These are phyloP conservation scores for Trichosanthes cucumerina DNA, from an alignment of 306 rosid species.

Conservation along the genomic window DNA sequence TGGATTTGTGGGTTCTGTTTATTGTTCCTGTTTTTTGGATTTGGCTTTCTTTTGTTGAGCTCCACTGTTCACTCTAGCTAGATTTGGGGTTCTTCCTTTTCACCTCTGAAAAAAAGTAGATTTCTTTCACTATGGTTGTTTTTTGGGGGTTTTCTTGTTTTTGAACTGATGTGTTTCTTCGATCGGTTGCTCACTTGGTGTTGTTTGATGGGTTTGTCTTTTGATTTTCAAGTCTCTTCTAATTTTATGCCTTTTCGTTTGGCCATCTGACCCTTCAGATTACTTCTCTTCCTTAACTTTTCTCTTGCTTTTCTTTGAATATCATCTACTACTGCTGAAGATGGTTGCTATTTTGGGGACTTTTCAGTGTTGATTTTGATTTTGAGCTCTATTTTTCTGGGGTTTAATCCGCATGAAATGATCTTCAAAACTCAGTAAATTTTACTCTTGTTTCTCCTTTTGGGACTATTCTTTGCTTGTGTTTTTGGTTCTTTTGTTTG, in stretches of 20 bases:
- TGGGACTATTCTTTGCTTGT: slow-evolving; percentile 8
- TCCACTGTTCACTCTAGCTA: neutral
- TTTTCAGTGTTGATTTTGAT: slow-evolving; percentile 17
- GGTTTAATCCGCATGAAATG: slow-evolving; percentile 35
- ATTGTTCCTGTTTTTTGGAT: neutral
- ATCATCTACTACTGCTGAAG: neutral
- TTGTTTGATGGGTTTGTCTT: slow-evolving; percentile 1
- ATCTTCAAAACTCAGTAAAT: slow-evolving; percentile 10
- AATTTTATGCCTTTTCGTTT: neutral
- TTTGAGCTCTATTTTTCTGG: slow-evolving; percentile 11
- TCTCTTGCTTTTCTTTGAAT: neutral
- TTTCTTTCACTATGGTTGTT: slow-evolving; percentile 2
- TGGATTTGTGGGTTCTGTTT: neutral
- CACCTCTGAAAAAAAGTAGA: neutral
- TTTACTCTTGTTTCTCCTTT: slow-evolving; percentile 10
- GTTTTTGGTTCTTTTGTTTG: slow-evolving; percentile 20
- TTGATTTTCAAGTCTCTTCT: neutral
- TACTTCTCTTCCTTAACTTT: neutral
- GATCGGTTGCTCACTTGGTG: neutral
- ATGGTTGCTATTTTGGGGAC: neutral
- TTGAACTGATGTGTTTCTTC: neutral
- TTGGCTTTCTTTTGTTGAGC: neutral
- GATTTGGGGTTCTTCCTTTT: slow-evolving; percentile 5
- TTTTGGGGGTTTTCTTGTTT: neutral
- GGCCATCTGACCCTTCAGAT: neutral